Evolutionary conservation across 192 early-diverging fungal species (phyloP), one percentile per base, ranked within the genome.

Genomic region (Globomyces pollinis-pini): DNA sequence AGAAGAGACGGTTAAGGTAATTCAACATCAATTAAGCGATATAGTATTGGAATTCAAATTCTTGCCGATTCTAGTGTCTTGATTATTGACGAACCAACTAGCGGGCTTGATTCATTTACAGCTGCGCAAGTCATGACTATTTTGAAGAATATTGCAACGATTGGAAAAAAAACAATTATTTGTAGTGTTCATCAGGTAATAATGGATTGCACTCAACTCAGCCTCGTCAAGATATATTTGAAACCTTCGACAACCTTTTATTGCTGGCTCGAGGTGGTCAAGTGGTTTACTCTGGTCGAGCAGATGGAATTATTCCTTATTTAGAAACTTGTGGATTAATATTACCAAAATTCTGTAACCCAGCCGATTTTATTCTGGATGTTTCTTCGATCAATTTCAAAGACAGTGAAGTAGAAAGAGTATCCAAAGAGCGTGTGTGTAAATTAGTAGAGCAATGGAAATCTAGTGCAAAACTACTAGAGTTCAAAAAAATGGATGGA

Each of bases 161-260:
- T 66, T 29, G 64, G 68, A 1, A 78, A 85, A 62, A 82, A 84
- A 63, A 82, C 88, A 15, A 80, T 92, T 47, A 72, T 87, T 43
- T 87, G 86, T 6, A 89, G n/a, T n/a, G n/a, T n/a, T 15, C 15
- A 0, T 50, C 50, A 0, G 23, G 50, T n/a, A 33, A 1, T 8
- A 20, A 34, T 23, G 8, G 51, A 0, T 26, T 11, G 21, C 23
- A n/a, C n/a, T n/a, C n/a, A 64, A 89, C 91, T 72, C 87, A 88
- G 67, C 88, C 88, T 28, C 79, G 74, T 38, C 75, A 79, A 1
- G 81, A 85, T 51, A 82, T 85, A 42, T 88, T 90, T 68, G 74
- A 78, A 24, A 69, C 79, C 6, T 88, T 89, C 61, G 85, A 89
- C 70, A 78, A 84, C 61, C 36, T 64, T 54, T 74, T 89, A 6